These are phyloP conservation scores for Cyclotella sp. DNA, from an alignment of 108 stramenopile genomes.

Conservation along the genomic window DNA sequence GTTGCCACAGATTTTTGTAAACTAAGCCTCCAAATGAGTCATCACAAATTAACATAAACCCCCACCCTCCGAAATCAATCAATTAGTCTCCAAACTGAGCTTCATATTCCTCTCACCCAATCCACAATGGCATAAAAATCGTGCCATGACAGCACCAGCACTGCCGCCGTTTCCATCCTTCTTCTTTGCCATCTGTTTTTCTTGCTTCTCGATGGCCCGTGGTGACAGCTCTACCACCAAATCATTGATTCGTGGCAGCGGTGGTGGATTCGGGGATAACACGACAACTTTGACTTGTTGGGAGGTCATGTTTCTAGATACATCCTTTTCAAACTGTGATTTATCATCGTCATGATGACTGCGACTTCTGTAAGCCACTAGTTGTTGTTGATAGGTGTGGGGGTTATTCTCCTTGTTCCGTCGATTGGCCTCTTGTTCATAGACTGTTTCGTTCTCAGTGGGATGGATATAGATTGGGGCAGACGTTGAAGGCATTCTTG, in stretches of 20 bases:
- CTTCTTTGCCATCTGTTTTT: background rate
- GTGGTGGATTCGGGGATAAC: background rate
- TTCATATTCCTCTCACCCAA: background rate
- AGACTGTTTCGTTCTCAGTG: background rate
- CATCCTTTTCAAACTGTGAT: conserved; percentile 10
- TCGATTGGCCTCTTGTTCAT: background rate
- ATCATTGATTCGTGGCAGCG: conserved; percentile 29
- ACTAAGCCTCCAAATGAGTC: no score
- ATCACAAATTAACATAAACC: no score
- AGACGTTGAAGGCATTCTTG: background rate
- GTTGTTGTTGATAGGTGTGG: background rate
- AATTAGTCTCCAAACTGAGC: no score
- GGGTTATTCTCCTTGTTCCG: conserved; percentile 1
- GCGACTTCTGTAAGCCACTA: background rate
- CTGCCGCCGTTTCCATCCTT: background rate
- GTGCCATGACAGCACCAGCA: background rate
- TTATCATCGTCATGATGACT: background rate
- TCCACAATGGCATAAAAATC: background rate
- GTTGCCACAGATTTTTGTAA: no score
- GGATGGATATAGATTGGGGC: background rate
- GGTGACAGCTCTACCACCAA: conserved; percentile 33
- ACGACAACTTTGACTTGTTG: background rate
- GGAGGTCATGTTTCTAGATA: background rate
- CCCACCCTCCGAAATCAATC: no score
- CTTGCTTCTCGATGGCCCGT: background rate